Evolutionary conservation across 2,329 filamentous ascomycete species (phyloP), one percentile per base, ranked within the genome.

Genomic region (Plectosphaerella cucumerina): DNA sequence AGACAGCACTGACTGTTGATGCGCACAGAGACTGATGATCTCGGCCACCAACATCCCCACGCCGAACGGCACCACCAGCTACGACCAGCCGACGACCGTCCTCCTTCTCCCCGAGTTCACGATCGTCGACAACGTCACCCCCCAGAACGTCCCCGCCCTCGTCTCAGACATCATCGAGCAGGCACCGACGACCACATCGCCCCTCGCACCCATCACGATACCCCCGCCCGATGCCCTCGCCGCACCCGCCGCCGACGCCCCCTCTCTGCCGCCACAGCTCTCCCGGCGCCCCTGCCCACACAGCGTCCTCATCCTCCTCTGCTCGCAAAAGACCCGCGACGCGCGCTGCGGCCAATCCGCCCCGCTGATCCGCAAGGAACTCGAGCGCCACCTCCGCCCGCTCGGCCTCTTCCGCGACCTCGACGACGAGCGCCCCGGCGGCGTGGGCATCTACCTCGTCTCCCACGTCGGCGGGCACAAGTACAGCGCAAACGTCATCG

Each of bases 401-500:
- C 75, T 96, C 12, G 92, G 91, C 0, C 72, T 99, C 18, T 92
- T 87, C 67, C 85, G 94, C 26, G 93, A 97, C 65, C 72, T 94
- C 44, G 84, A 95, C 64, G 94, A 99, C 66, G 85, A 91, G 67
- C 75, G 94, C 52, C 90, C 92, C 0, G 93, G 93, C 11, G 94
- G 94, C 12, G 93, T 97, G 6, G 93, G 90, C 1, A 89, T 99
- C 57, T 96, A 96, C 72, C 97, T 97, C 65, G 95, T 97, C 64
- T 93, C 85, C 59, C 94, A 99, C 64, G 91, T 97, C 3, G 94
- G 94, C 23, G 94, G 94, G 0, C 94, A 99, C 75, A 97, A 97
- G 73, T 97, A 96, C 71, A 85, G 86, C 44, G 94, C 94, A 23
- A 99, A 99, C 62, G 84, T 97, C 60, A 89, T 99, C 75, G 77